Conservation (phyloP, 306 rosid genomes). For the Heteromeles arbutifolia region DNA sequence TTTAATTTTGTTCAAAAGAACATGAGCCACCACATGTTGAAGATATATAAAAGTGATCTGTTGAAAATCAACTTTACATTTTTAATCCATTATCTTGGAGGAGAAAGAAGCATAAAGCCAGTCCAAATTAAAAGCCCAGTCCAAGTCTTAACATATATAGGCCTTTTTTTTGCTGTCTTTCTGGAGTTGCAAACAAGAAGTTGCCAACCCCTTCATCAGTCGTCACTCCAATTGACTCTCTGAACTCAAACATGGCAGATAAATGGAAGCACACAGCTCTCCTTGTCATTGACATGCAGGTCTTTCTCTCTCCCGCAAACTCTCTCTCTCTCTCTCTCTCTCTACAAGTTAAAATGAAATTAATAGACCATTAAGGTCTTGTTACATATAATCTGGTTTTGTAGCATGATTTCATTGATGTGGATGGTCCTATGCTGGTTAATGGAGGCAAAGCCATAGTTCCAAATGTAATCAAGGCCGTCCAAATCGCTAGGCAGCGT, state of each 20-base stretch:
- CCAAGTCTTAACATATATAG: no score
- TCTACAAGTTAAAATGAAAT: no score
- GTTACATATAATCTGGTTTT: background rate
- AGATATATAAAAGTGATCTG: no score
- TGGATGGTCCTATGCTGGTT: conserved; percentile 34
- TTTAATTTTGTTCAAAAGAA: no score
- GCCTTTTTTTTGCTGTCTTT: no score
- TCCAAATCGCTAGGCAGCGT: conserved; percentile 61
- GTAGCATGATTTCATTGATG: conserved; percentile 68
- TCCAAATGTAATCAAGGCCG: conserved; percentile 61
- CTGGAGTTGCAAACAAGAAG: background rate
- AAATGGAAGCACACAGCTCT: conserved; percentile 48
- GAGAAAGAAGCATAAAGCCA: no score
- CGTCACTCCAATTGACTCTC: background rate
- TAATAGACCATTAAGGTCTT: no score
- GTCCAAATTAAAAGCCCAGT: no score
- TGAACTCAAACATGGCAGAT: conserved; percentile 33
- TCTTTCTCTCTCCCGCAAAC: conserved; percentile 3
- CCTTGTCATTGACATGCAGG: conserved; percentile 89
- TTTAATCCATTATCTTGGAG: no score
- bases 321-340: background rate
- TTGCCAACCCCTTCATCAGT: background rate
- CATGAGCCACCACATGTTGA: no score
- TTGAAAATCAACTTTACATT: no score
- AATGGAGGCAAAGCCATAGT: conserved; percentile 64